Percentiles rank a stretch among this genome's conserved stretches.
phyloP scores from a whole-genome alignment of 306 rosid species.

The Rubus parviflorus region DNA sequence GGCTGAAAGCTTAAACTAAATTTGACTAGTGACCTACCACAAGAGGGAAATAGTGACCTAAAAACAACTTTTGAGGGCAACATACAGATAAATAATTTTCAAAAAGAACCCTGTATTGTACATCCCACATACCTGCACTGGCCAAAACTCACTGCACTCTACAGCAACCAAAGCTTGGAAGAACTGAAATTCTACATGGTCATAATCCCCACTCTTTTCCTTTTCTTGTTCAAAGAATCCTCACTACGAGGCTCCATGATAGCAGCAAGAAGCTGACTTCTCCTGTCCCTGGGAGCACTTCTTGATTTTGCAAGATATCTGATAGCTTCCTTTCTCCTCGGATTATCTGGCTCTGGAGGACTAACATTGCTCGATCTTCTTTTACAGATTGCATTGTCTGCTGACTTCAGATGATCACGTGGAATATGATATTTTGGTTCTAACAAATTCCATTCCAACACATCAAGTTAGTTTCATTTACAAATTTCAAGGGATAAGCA shows the following conservation, averaged over 20 bases:
- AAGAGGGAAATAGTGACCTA: background rate
- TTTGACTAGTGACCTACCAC: background rate
- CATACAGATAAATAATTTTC: too few relatives aligned
- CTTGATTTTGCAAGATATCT: slow-evolving; percentile 46
- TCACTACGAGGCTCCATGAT: slow-evolving; percentile 24
- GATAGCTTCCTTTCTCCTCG: slow-evolving; percentile 45
- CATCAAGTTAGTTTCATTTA: slow-evolving; percentile 18
- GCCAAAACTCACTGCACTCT: background rate
- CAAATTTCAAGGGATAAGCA: background rate
- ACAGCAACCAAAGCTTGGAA: background rate
- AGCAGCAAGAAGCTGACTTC: slow-evolving; percentile 37
- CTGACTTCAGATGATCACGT: slow-evolving; percentile 41
- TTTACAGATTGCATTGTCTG: slow-evolving; percentile 28
- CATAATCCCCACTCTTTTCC: slow-evolving; percentile 43
- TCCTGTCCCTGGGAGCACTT: slow-evolving; percentile 43
- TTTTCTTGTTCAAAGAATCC: slow-evolving; percentile 42
- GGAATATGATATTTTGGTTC: slow-evolving; percentile 38
- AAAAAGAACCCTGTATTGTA: background rate
- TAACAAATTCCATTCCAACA: slow-evolving; percentile 31
- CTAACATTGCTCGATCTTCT: slow-evolving; percentile 29
- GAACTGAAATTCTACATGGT: slow-evolving; percentile 35
- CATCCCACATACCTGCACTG: background rate
- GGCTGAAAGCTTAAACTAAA: background rate
- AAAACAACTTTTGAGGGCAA: background rate
- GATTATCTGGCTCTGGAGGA: slow-evolving; percentile 15